Conservation (phyloP, 257 asterid genomes). For the Solanum chaucha region DNA sequence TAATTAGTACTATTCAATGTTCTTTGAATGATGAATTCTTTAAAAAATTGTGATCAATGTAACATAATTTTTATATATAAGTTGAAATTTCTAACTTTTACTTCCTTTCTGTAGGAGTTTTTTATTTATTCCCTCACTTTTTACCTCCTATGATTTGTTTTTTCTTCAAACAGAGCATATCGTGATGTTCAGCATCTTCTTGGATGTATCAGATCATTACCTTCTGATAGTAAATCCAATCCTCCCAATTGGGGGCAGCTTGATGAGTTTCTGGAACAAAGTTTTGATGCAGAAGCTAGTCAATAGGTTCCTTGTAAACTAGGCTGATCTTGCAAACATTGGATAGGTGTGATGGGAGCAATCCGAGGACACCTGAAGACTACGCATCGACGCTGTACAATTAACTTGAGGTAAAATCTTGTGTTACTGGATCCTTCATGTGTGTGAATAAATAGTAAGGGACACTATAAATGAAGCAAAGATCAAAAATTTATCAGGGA, state of each 20-base stretch:
- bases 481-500: not conserved
- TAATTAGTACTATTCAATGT: not conserved
- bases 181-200: conserved; percentile 73
- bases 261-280: conserved; percentile 62
- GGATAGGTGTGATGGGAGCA: conserved; percentile 3
- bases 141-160: not conserved
- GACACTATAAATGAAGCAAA: not conserved
- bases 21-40: not conserved
- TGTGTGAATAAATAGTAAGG: not conserved
- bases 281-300: conserved; percentile 41
- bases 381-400: not conserved
- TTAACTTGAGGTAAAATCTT: not conserved
- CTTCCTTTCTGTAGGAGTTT: not conserved
- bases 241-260: conserved; percentile 80
- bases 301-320: conserved; percentile 23
- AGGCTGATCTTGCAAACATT: conserved; percentile 9
- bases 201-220: conserved; percentile 89
- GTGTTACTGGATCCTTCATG: not conserved
- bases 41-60: not conserved
- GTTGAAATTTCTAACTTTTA: not conserved
- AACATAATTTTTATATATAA: not conserved
- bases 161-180: conserved; percentile 35
- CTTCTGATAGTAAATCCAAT: conserved; percentile 59
- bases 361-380: not conserved
- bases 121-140: not conserved